These are phyloP conservation scores for Penicillium capsulatum DNA, from an alignment of 2,329 filamentous ascomycete species.

Conservation along the genomic window DNA sequence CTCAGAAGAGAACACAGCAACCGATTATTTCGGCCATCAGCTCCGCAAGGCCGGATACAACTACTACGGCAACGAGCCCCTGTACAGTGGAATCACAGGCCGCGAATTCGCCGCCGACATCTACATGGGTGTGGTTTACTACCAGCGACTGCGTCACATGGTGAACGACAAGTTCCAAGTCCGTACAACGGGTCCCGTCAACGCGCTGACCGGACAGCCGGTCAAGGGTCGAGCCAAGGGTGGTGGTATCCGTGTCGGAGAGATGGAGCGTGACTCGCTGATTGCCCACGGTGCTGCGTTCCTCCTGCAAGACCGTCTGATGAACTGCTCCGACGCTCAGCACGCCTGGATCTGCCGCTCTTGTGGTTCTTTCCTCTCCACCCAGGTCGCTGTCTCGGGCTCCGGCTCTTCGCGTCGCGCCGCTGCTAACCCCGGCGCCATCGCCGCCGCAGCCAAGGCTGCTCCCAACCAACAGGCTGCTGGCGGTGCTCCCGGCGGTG, in stretches of 20 bases:
- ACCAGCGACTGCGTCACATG: constrained; percentile 97
- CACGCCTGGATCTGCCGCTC: constrained; percentile 82
- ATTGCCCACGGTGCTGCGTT: constrained; percentile 94
- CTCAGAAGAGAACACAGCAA: constrained; percentile 84
- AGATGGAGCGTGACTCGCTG: constrained; percentile 96
- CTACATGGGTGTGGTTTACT: constrained; percentile 95
- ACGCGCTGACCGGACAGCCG: constrained; percentile 85
- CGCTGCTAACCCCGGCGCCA: constrained; percentile 27
- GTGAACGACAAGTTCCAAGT: constrained; percentile 99
- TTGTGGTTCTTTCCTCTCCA: constrained; percentile 87
- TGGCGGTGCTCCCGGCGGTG: constrained; percentile 44
- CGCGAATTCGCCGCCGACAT: constrained; percentile 93
- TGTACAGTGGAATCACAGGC: constrained; percentile 96
- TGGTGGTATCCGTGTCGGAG: constrained; percentile 96
- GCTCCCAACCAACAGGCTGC: constrained; percentile 26
- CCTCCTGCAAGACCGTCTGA: constrained; percentile 85
- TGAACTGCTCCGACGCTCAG: constrained; percentile 95
- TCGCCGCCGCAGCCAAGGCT: constrained; percentile 30
- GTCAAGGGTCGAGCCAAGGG: constrained; percentile 96
- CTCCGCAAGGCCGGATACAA: constrained; percentile 94
- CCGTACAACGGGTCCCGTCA: constrained; percentile 88
- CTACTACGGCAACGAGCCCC: constrained; percentile 96
- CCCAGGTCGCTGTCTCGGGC: constrained; percentile 53
- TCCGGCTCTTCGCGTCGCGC: constrained; percentile 26
- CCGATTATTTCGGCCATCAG: constrained; percentile 93